phyloP scores from a whole-genome alignment of 495 filamentous ascomycete genomes.

The Penicillium parvum region DNA sequence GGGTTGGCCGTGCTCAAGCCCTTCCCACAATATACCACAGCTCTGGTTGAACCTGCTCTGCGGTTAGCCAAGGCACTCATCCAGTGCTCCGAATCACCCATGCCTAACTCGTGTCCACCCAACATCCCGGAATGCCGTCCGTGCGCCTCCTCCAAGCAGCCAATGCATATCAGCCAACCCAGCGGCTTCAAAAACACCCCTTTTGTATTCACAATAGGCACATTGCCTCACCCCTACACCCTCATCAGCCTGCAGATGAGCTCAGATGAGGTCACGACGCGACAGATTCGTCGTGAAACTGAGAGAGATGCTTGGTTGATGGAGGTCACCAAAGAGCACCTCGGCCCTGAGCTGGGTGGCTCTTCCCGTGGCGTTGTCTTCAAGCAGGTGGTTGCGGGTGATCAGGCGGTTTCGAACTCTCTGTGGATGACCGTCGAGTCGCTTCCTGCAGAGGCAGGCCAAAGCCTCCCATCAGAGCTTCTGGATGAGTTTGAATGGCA shows the following conservation, averaged over 20 bases:
- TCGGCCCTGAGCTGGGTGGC: slow-evolving; percentile 56
- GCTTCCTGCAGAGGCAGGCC: slow-evolving; percentile 37
- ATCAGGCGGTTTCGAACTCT: slow-evolving; percentile 52
- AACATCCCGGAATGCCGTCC: slow-evolving; percentile 69
- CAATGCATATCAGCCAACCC: slow-evolving; percentile 55
- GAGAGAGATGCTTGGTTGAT: slow-evolving; percentile 77
- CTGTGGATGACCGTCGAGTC: slow-evolving; percentile 82
- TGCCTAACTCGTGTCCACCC: slow-evolving; percentile 78
- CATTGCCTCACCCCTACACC: slow-evolving; percentile 88
- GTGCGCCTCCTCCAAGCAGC: slow-evolving; percentile 54
- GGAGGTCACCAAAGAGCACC: slow-evolving; percentile 64
- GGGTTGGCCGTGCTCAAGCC: slow-evolving; percentile 82
- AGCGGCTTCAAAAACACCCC: slow-evolving; percentile 56
- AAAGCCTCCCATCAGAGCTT: slow-evolving; percentile 37
- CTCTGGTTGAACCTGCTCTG: slow-evolving; percentile 63
- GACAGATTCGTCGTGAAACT: slow-evolving; percentile 70
- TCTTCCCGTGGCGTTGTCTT: slow-evolving; percentile 63
- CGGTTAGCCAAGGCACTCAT: slow-evolving; percentile 68
- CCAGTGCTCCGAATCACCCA: slow-evolving; percentile 64
- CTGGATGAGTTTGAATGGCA: slow-evolving; percentile 75
- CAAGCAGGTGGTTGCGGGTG: slow-evolving; percentile 76
- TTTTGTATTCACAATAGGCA: slow-evolving; percentile 72
- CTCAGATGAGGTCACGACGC: slow-evolving; percentile 52
- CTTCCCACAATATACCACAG: slow-evolving; percentile 63
- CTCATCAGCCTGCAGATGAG: slow-evolving; percentile 55